phyloP scores from a whole-genome alignment of 192 early-diverging fungal species.

The Pilaira anomala region DNA sequence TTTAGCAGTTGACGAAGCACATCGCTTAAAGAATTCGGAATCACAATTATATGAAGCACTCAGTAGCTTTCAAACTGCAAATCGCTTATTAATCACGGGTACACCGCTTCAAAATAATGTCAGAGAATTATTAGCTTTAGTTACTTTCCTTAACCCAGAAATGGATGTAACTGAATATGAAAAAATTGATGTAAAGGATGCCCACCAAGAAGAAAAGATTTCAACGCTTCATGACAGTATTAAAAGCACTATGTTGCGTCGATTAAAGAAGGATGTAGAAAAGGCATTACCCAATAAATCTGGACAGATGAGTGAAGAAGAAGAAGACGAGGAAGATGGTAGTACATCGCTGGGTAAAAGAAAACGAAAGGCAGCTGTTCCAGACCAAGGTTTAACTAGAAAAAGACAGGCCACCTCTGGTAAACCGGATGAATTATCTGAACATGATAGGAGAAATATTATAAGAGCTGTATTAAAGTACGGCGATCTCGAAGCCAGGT shows the following conservation, averaged over 20 bases:
- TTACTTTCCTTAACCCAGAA: conserved; percentile 92
- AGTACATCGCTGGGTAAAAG: neutral
- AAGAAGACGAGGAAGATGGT: neutral
- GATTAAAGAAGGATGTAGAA: conserved; percentile 98
- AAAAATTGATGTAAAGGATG: conserved; percentile 70
- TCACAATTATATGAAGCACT: conserved; percentile 94
- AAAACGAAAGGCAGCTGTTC: neutral
- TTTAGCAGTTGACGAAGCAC: conserved; percentile 96
- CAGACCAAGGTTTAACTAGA: conserved; percentile 33
- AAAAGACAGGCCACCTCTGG: conserved; percentile 17
- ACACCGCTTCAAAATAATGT: conserved; percentile 98
- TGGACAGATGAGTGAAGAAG: conserved; percentile 47
- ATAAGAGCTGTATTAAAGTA: conserved; percentile 77
- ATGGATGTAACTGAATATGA: conserved; percentile 79
- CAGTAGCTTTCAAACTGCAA: conserved; percentile 80
- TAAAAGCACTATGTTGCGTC: conserved; percentile 88
- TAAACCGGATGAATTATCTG: conserved; percentile 45
- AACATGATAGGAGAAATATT: conserved; percentile 84
- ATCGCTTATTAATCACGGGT: conserved; percentile 94
- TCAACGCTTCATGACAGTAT: conserved; percentile 77
- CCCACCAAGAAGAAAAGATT: conserved; percentile 80
- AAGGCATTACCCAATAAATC: conserved; percentile 94
- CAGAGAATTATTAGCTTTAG: conserved; percentile 86
- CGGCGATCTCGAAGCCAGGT: conserved; percentile 77
- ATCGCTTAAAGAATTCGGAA: conserved; percentile 93